Base-by-base conservation (phyloP, 306 rosid species). In the Prosopis cineraria region DNA sequence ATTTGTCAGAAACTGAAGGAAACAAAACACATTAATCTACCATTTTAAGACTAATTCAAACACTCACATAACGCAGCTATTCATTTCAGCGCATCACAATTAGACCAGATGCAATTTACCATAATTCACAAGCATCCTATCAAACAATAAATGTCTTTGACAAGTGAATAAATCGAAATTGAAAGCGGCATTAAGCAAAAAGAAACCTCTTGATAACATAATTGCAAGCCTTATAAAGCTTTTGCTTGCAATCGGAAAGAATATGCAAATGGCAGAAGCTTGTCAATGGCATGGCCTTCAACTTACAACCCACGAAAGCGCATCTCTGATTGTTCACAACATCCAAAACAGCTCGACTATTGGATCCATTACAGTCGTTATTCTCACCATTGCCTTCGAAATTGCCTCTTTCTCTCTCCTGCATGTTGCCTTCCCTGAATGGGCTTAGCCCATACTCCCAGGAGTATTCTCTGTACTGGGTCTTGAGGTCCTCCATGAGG, bases 221-320 rank as follows among this genome's bases (percentile, higher is more conserved):
- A 59, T 27, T 58, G 74, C 97, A 90, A 40, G 91, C 83, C 79
- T 84, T 87, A 24, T 93, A 91, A 43, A 93, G 94, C 83, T 56
- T 80, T 80, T 93, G 98, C 41, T 59, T 86, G n/a, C 91, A 74
- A 76, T 91, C 97, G 0, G 86, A 85, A 22, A 91, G 91, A 30
- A 91, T 85, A 24, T 93, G 98, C 2, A 81, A 69, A 40, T 87
- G 89, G 72, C 97, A 93, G 5, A 88, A 93, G 72, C 81, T 67
- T 3, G 97, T 89, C 78, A 88, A 69, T 0, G 93, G 90, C 98
- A 93, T 91, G 4, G 97, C 79, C 74, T 84, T 89, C 13, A 59
- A 20, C 47, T 82, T 76, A 77, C 98, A 93, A n/a, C 80, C 89
- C 1, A 70, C 19, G 3, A 81, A 86, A 13, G 89, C 83, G 53